These are phyloP conservation scores for Sporothrix brunneoviolacea DNA, from an alignment of 2,329 filamentous ascomycete genomes.

Conservation along the genomic window DNA sequence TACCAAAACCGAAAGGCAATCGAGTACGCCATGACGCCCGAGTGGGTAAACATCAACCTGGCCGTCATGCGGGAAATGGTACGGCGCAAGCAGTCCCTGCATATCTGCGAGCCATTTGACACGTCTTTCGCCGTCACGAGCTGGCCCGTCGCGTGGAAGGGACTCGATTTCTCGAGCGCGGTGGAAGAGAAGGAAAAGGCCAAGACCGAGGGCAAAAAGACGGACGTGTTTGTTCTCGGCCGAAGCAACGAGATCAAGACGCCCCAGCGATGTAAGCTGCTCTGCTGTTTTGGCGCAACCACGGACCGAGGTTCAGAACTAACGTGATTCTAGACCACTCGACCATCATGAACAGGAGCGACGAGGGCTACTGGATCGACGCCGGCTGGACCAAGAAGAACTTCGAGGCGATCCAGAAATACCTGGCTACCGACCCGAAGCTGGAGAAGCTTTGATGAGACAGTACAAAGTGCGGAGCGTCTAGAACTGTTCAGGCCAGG, in stretches of 20 bases:
- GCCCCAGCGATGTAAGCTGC: not conserved
- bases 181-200: not conserved
- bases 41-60: not conserved
- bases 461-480: too few species aligned
- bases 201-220: too few species aligned
- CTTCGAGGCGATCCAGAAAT: not conserved
- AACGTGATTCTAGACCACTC: not conserved
- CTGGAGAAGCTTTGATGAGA: constrained; percentile 4
- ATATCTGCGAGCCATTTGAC: constrained; percentile 11
- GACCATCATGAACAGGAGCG: constrained; percentile 1
- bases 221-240: not conserved
- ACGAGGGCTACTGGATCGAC: constrained; percentile 7
- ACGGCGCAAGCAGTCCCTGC: constrained; percentile 1
- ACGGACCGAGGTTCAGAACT: too few species aligned
- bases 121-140: constrained; percentile 2
- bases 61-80: constrained; percentile 11
- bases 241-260: not conserved
- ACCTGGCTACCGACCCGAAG: constrained; percentile 6
- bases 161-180: constrained; percentile 6
- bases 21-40: not conserved
- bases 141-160: constrained; percentile 9
- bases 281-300: too few species aligned
- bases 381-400: not conserved
- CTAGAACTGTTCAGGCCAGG: too few species aligned
- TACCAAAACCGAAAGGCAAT: constrained; percentile 2